Evolutionary conservation across 768 basidiomycete genomes (phyloP), one percentile per base, ranked within the genome.

Genomic region (Phaffia australis): DNA sequence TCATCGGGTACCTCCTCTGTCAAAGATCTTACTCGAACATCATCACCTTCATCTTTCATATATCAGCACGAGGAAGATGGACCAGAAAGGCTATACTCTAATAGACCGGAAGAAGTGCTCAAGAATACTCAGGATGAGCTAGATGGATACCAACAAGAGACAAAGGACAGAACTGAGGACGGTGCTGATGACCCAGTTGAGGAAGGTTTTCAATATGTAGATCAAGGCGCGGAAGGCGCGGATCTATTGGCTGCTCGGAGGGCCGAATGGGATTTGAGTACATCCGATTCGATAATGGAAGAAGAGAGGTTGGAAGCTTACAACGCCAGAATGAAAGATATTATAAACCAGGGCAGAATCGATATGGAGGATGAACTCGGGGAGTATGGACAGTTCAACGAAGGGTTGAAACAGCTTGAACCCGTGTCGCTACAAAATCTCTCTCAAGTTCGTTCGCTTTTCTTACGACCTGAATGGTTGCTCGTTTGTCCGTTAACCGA

Each of bases 221-320:
- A 58, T 11, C 5, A 30, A 30, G 58, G 67, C 15, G 68, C 60
- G 3, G 49, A 27, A 48, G 60, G 64, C 54, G 32, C 21, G 1
- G 67, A 69, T 11, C 14, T 35, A 3, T 69, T 71, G 25, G 68
- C 68, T 25, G 71, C 70, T 0, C 70, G 69, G 1, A 69, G 69
- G 32, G 72, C 71, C n/a, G 35, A 65, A 42, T 49, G 46, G 27
- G 65, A 64, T 27, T 52, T 56, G n/a, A 19, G 48, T 27, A 32
- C 54, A 2, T 42, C 49, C n/a, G 49, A 63, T 23, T 48, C 35
- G 4, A 55, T 60, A 27, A 55, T 60, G 23, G 56, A 69, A 19
- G 42, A 65, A 15, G 70, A 66, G 14, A 23, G 32, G 0, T 29
- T 50, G 11, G 42, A 47, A 19, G 50, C 54, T 4, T 71, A 70